Base-by-base conservation (phyloP, 2,329 filamentous ascomycete genomes). In the Trichoderma polysporum region DNA sequence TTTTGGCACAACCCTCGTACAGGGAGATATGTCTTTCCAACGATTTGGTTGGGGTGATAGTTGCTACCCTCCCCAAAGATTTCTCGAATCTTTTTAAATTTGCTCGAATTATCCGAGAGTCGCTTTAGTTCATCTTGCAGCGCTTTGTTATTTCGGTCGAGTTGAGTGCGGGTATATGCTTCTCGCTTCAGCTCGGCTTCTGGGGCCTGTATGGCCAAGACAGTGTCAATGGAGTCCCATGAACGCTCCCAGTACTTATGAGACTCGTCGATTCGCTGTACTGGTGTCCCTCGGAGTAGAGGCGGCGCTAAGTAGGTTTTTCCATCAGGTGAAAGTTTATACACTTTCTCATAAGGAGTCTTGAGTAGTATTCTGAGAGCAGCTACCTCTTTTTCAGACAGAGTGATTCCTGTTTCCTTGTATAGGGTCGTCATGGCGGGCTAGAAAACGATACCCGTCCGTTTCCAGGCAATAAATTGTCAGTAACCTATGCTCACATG, bases 11-110 rank as follows among this genome's bases (percentile, higher is more conserved):
- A 50, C 0, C 79, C 79, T 0, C 67, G 53, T 0, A 17, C 7
- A 0, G 77, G 77, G 0, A 80, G 68, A 47, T 78, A 74, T 9
- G 71, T 60, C 63, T 78, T 79, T 1, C 73, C 67, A 0, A 79
- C 71, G 0, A 80, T 63, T 47, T 80, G 79, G 49, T 81, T 81
- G 0, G 79, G 79, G 49, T 80, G 79, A 12, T 78, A 75, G 0
- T 47, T 45, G 2, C 72, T 70, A 1, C 69, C 59, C 0, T 66
- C 60, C 0, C 76, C 74, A 57, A 80, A 81, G 2, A 79, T 74
- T 25, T 79, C 71, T 3, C 74, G 69, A 25, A 79, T 77, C 39
- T 77, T 78, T 4, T 70, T 70, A 19, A 76, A 76, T 50, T 76
- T 79, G 41, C 72, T 75, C 22, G 77, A 74, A 7, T 76, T 78